Evolutionary conservation across 441 rosid genomes (phyloP).

Genomic region (Euphorbia neoarborescens): DNA sequence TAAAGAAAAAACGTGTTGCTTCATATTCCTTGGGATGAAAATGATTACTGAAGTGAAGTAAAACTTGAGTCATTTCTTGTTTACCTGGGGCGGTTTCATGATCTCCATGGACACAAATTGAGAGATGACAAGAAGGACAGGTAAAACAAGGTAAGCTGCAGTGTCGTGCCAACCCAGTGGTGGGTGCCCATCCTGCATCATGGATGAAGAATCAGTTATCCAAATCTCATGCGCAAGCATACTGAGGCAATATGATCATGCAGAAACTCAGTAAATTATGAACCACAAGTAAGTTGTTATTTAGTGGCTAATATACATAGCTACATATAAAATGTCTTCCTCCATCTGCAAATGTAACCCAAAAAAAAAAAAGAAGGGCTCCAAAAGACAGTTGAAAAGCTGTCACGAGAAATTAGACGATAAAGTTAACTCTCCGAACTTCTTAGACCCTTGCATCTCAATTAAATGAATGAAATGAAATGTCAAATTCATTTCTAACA

Average conservation of each 20-base stretch:
- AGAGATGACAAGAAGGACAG: constrained; percentile 75
- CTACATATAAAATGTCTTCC: neutral
- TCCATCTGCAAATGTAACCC: neutral
- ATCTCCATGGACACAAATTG: constrained; percentile 92
- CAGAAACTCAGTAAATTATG: neutral
- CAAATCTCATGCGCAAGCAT: constrained; percentile 10
- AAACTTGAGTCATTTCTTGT: constrained; percentile 16
- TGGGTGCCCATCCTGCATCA: constrained; percentile 82
- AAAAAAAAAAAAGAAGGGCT: neutral
- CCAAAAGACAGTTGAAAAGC: neutral
- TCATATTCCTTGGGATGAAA: constrained; percentile 17
- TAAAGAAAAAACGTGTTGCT: constrained; percentile 20
- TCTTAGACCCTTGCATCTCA: neutral
- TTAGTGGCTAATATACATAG: constrained; percentile 1
- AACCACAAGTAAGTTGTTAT: constrained; percentile 8
- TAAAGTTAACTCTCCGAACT: neutral
- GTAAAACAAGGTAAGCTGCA: constrained; percentile 84
- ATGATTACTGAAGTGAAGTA: constrained; percentile 11
- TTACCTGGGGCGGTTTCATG: constrained; percentile 97
- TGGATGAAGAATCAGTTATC: constrained; percentile 22
- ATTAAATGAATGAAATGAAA: neutral
- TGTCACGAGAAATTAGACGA: neutral
- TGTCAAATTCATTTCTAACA: neutral
- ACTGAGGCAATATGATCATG: neutral
- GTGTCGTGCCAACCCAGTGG: constrained; percentile 93